phyloP scores from a whole-genome alignment of 2,329 filamentous ascomycete species.

The Alternaria angustiovoidea region DNA sequence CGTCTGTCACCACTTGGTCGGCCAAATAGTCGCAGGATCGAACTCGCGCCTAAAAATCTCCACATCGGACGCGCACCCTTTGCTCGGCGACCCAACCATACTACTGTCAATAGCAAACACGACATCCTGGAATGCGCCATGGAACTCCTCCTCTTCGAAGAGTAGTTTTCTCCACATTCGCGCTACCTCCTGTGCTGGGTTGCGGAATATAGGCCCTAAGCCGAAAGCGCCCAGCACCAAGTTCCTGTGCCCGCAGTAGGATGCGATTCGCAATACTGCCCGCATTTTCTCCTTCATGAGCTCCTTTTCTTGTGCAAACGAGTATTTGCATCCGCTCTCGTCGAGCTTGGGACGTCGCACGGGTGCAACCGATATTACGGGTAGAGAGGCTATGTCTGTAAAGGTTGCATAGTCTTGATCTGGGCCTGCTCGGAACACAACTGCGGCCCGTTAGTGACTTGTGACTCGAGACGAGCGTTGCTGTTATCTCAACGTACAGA shows the following conservation, averaged over 20 bases:
- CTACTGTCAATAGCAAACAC: constrained; percentile 56
- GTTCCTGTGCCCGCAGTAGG: constrained; percentile 49
- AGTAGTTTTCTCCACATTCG: constrained; percentile 56
- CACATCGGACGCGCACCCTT: constrained; percentile 47
- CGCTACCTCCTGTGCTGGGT: constrained; percentile 54
- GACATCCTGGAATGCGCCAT: constrained; percentile 54
- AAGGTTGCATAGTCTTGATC: constrained; percentile 55
- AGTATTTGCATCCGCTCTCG: constrained; percentile 71
- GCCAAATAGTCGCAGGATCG: constrained; percentile 50
- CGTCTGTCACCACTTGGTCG: constrained; percentile 37
- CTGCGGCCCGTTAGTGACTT: constrained; percentile 45
- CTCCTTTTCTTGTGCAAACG: constrained; percentile 74
- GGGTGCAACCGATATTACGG: constrained; percentile 77
- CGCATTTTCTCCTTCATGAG: constrained; percentile 78
- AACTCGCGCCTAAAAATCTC: constrained; percentile 54
- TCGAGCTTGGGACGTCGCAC: constrained; percentile 77
- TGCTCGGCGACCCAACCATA: constrained; percentile 40
- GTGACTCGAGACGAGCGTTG: background rate
- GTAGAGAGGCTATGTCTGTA: constrained; percentile 63
- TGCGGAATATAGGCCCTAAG: constrained; percentile 55
- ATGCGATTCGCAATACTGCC: constrained; percentile 73
- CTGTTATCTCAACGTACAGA: constrained; percentile 59
- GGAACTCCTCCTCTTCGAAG: constrained; percentile 55
- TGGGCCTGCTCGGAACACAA: constrained; percentile 74
- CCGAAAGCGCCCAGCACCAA: constrained; percentile 57